Conservation (phyloP, 2,329 filamentous ascomycete species). For the Pyrenophora teres region DNA sequence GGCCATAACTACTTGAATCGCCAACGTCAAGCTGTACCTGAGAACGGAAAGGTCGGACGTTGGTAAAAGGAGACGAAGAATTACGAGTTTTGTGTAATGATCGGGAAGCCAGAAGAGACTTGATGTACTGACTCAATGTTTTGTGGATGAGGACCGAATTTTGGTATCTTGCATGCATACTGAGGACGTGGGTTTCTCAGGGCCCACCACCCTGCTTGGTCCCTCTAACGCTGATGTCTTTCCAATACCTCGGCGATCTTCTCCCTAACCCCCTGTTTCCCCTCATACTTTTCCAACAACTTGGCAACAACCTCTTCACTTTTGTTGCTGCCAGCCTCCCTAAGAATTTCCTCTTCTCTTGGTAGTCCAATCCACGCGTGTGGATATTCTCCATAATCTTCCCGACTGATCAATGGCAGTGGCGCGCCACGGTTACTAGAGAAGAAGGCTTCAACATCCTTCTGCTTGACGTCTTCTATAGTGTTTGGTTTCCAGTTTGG, state of each 20-base stretch:
- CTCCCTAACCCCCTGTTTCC: conserved; percentile 58
- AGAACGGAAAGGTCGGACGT: no score
- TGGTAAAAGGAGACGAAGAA: no score
- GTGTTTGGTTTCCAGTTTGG: conserved; percentile 78
- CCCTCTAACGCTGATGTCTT: conserved; percentile 15
- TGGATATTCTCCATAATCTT: conserved; percentile 74
- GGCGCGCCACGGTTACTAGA: conserved; percentile 17
- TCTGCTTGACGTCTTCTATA: conserved; percentile 67
- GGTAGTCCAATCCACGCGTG: conserved; percentile 73
- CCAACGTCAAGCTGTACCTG: no score
- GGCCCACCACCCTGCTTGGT: no score
- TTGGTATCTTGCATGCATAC: neutral
- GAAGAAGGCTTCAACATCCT: conserved; percentile 73
- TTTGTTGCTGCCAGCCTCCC: conserved; percentile 45
- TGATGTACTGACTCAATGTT: no score
- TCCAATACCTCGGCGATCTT: conserved; percentile 67
- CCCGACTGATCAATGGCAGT: conserved; percentile 65
- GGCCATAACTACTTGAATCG: no score
- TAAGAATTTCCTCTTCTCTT: conserved; percentile 65
- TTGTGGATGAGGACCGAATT: no score
- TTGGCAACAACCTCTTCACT: conserved; percentile 46
- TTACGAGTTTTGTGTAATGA: no score
- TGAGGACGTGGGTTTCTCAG: no score
- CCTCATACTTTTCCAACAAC: conserved; percentile 49
- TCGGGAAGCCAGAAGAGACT: no score